Evolutionary conservation across 345 rosid species (phyloP).

Genomic region (Acer campestre): DNA sequence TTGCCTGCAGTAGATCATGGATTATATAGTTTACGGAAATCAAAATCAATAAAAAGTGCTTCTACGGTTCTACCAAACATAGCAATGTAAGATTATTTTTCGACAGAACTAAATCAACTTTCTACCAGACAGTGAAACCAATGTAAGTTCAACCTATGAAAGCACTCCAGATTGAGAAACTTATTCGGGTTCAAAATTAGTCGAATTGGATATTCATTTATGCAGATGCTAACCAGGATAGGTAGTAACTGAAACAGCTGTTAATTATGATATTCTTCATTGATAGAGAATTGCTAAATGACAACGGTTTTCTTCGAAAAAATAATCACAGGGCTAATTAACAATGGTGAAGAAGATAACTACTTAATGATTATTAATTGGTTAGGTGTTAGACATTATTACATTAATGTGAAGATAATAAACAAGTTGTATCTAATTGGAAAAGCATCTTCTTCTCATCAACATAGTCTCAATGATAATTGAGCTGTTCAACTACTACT

Average conservation of each 20-base stretch:
- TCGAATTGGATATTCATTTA: background rate
- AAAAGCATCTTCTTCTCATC: background rate
- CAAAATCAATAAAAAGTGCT: background rate
- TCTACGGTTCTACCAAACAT: background rate
- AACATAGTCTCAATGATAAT: background rate
- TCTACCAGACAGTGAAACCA: background rate
- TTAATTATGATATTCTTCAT: background rate
- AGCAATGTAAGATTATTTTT: background rate
- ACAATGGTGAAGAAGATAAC: background rate
- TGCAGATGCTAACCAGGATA: background rate
- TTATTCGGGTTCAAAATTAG: background rate
- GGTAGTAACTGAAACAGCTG: background rate
- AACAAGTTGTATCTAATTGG: background rate
- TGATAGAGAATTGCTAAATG: background rate
- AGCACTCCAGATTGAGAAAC: background rate
- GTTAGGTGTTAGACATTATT: background rate
- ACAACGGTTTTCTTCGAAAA: background rate
- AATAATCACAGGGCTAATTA: background rate
- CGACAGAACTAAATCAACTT: background rate
- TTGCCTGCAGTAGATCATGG: slow-evolving; percentile 34
- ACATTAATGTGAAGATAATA: background rate
- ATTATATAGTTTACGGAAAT: background rate
- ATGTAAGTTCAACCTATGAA: background rate
- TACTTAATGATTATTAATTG: background rate
- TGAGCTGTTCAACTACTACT: background rate